These are phyloP conservation scores for Rhizopogon vinicolor DNA, from an alignment of 768 basidiomycete species.

Conservation along the genomic window DNA sequence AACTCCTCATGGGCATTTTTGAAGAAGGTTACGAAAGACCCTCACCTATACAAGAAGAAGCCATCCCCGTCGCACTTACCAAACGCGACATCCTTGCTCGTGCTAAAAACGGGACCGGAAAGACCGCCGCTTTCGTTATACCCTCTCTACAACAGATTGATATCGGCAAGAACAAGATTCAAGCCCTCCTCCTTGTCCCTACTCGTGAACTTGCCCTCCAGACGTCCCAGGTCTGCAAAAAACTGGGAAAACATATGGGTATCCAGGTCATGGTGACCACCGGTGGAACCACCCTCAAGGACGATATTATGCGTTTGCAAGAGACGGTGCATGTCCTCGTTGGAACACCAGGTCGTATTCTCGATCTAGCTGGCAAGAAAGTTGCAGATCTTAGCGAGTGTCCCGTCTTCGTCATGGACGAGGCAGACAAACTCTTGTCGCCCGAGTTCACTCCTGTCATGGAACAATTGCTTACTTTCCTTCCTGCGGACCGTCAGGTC, in stretches of 20 bases:
- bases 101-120: conserved; percentile 95
- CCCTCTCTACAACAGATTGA: conserved; percentile 94
- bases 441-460: conserved; percentile 98
- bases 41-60: conserved; percentile 98
- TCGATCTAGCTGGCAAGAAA: conserved; percentile 89
- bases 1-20: conserved; percentile 99
- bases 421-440: conserved; percentile 95
- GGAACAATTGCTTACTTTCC: conserved; percentile 87
- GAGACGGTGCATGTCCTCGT: conserved; percentile 95
- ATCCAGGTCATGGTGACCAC: conserved; percentile 99
- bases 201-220: conserved; percentile 98
- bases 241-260: conserved; percentile 91
- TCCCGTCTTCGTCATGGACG: conserved; percentile 98
- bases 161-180: conserved; percentile 78
- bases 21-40: conserved; percentile 97
- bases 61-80: conserved; percentile 91
- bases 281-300: conserved; percentile 95
- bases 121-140: conserved; percentile 99
- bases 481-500: conserved; percentile 86
- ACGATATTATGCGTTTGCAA: conserved; percentile 90
- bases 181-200: conserved; percentile 93
- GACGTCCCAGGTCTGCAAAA: conserved; percentile 98
- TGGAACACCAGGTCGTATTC: conserved; percentile 93
- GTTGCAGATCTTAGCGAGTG: conserved; percentile 94
- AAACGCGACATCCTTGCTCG: conserved; percentile 93